Base-by-base conservation (phyloP, 225 moss, liverwort and hornwort genomes). In the Marchantia paleacea region DNA sequence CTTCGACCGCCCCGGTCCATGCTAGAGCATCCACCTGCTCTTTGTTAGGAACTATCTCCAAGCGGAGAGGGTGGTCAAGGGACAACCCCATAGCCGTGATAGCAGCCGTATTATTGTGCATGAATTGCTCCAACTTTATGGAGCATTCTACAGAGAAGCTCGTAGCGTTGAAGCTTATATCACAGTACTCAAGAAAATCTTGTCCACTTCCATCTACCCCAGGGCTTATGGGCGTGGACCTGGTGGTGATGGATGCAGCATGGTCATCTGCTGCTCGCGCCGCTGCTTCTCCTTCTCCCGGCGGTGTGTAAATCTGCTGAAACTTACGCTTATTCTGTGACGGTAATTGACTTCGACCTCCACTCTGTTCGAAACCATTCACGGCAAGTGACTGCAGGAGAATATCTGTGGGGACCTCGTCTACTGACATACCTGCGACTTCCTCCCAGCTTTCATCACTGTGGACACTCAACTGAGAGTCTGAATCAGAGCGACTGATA, bases 1-100 rank as follows among this genome's bases (percentile, higher is more conserved):
- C 86, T 18, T 86, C 86, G 50, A 83, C 83, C 55, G 65, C 58
- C 22, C 86, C 86, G 15, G 66, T 55, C 86, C 86, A 86, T 30
- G 78, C n/a, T 15, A 67, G 73, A 1, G 83, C 55, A 69, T 86
- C 86, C 53, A 86, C 83, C 52, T 83, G 75, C 31, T 72, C 12
- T 72, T 83, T 86, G 67, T 81, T 83, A 22, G 86, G 86, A 60
- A 86, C 86, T 12, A 86, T 72, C 47, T 86, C 86, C 53, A 86
- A 52, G 1, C 72, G 80, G 29, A 86, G 80, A 0, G 83, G 83
- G 28, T 80, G 49, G 24, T 83, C 86, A 0, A 80, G 48, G 20
- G 73, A 30, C 31, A 86, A 80, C 2, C 86, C 86, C 78, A 86
- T 73, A 16, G 86, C 83, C 26, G 78, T 76, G 4, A 80, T 75